These are phyloP conservation scores for Mollisiaceae sp. DNA, from an alignment of 2,329 filamentous ascomycete species.

Conservation along the genomic window DNA sequence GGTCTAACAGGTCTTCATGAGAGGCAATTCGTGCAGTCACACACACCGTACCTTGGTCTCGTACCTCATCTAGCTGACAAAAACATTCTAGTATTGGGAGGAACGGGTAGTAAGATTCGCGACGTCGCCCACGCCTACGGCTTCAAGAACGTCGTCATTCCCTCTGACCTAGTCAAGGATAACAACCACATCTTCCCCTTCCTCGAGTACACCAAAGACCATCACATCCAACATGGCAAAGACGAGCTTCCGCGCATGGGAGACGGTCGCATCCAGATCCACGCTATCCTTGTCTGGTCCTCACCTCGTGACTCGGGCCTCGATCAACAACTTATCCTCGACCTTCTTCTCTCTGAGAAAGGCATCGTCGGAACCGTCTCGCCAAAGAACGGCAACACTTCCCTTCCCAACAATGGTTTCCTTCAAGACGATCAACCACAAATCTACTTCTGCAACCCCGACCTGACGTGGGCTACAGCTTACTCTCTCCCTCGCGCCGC, in stretches of 20 bases:
- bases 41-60: slow-evolving; percentile 75
- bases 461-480: slow-evolving; percentile 14
- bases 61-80: slow-evolving; percentile 63
- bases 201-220: slow-evolving; percentile 14
- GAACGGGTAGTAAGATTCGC: slow-evolving; percentile 68
- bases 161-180: slow-evolving; percentile 12
- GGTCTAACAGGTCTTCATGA: slow-evolving; percentile 4
- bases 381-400: slow-evolving; percentile 17
- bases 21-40: slow-evolving; percentile 73
- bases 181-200: slow-evolving; percentile 14
- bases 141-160: slow-evolving; percentile 19
- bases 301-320: slow-evolving; percentile 57
- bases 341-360: slow-evolving; percentile 68
- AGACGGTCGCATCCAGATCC: slow-evolving; percentile 50
- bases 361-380: slow-evolving; percentile 67
- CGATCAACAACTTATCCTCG: slow-evolving; percentile 66
- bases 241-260: slow-evolving; percentile 10
- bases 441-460: slow-evolving; percentile 21
- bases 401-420: slow-evolving; percentile 42
- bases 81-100: slow-evolving; percentile 70
- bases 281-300: slow-evolving; percentile 46
- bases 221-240: slow-evolving; percentile 12
- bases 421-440: slow-evolving; percentile 20
- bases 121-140: slow-evolving; percentile 47
- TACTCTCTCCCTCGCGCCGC: slow-evolving; percentile 36